phyloP scores from a whole-genome alignment of 495 filamentous ascomycete genomes.

The Cenococcum geophilum region DNA sequence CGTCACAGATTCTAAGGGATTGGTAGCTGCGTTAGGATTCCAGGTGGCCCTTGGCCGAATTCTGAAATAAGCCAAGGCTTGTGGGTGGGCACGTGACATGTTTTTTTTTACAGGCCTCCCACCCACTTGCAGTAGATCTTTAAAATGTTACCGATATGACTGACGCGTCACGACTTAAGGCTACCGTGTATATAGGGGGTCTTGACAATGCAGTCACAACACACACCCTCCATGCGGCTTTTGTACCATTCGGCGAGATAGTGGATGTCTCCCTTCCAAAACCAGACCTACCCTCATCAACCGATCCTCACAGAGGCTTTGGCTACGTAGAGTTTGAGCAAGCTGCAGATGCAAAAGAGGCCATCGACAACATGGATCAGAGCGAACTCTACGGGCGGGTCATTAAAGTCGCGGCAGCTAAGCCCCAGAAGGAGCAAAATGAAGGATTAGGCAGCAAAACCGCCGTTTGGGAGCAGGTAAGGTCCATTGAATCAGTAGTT shows the following conservation, averaged over 20 bases:
- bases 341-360: constrained; percentile 79
- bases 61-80: constrained; percentile 1
- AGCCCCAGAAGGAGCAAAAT: constrained; percentile 81
- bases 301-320: constrained; percentile 81
- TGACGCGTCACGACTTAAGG: constrained; percentile 75
- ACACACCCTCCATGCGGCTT: constrained; percentile 74
- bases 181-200: constrained; percentile 86
- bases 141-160: constrained; percentile 52
- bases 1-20: not conserved
- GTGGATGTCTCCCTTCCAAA: constrained; percentile 83
- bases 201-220: constrained; percentile 72
- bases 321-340: constrained; percentile 95
- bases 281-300: constrained; percentile 61
- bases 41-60: not conserved
- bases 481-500: constrained; percentile 1
- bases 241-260: constrained; percentile 94
- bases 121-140: not conserved
- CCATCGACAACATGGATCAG: constrained; percentile 99
- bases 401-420: constrained; percentile 86
- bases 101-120: not conserved
- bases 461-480: constrained; percentile 97
- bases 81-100: constrained; percentile 5
- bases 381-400: constrained; percentile 90
- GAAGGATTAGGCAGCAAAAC: constrained; percentile 87
- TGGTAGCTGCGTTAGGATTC: not conserved